phyloP scores from a whole-genome alignment of 192 early-diverging fungal species.

The Polychytrium aggregatum region DNA sequence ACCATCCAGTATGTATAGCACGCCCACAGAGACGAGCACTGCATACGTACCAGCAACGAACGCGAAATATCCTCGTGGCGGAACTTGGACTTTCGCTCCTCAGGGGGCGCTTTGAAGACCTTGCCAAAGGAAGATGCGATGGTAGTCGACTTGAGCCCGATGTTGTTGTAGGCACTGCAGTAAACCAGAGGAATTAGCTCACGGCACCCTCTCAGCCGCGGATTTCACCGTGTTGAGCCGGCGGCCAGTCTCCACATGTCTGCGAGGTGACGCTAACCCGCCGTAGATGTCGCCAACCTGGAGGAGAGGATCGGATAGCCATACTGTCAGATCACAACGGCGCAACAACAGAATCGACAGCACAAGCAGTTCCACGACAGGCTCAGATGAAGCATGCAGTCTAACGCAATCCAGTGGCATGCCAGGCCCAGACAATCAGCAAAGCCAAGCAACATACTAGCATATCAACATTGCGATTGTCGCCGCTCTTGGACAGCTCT shows the following conservation, averaged over 20 bases:
- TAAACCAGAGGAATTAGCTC: too few species aligned
- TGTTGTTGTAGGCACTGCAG: constrained; percentile 75
- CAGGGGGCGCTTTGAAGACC: constrained; percentile 79
- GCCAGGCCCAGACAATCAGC: too few species aligned
- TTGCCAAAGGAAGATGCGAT: constrained; percentile 95
- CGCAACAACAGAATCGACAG: too few species aligned
- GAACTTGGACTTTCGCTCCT: constrained; percentile 47
- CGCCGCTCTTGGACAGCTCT: constrained; percentile 76
- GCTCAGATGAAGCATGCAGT: too few species aligned
- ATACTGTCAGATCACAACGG: too few species aligned
- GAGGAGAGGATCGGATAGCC: too few species aligned
- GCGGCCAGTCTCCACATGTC: too few species aligned
- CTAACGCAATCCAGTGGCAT: too few species aligned
- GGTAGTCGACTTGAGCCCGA: constrained; percentile 85
- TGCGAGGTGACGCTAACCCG: constrained; percentile 7
- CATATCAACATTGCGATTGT: constrained; percentile 78
- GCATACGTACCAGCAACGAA: constrained; percentile 48
- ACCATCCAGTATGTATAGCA: too few species aligned
- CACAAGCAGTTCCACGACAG: too few species aligned
- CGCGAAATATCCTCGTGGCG: constrained; percentile 73
- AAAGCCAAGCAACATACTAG: constrained; percentile 30
- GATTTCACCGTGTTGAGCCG: too few species aligned
- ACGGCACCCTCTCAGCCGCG: too few species aligned
- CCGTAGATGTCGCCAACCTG: constrained; percentile 91
- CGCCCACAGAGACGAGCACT: background rate